Evolutionary conservation across 2,329 filamentous ascomycete genomes (phyloP), one percentile per base, ranked within the genome.

Genomic region (Botrytis tulipae): DNA sequence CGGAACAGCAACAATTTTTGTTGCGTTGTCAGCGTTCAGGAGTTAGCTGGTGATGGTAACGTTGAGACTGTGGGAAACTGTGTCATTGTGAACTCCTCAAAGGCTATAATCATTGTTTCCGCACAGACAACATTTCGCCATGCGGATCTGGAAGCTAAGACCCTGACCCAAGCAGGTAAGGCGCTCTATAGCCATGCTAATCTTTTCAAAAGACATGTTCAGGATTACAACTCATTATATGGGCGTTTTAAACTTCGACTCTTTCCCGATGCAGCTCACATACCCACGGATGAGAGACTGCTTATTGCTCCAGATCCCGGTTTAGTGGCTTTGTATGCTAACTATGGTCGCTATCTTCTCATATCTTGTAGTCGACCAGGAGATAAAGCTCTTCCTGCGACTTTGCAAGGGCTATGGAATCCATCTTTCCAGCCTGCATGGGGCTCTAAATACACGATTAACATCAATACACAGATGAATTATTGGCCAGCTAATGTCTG

Each of bases 391-490:
- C 78, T 85, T 7, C 84, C 84, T 7, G 83, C 84, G 1, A 85
- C 82, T 60, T 81, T 85, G 0, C 84, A 86, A 75, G 84, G 84
- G 0, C 81, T 86, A 48, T 85, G 83, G 84, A 85, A 84, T 67
- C 78, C 81, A 0, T 80, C 80, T 8, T 84, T 84, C 72, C 76
- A 81, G 16, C 83, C 83, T 9, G 79, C 83, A 0, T 87, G 85
- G 85, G 84, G 84, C 5, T 83, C 81, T 37, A 86, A 85, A 74
- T 86, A 83, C 73, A 87, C 85, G 0, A 84, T 87, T 76, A 86
- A 87, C 74, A 85, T 87, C 77, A 87, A 87, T 60, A 79, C 83
- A 0, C 82, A 87, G 77, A 87, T 87, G 86, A 87, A 87, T 75
- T 87, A 87, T 76, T 87, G 85, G 85, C 82, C 79, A 0, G 78